Evolutionary conservation across 2,329 filamentous ascomycete species (phyloP), one percentile per base, ranked within the genome.

Genomic region (Cladosporium sp.): DNA sequence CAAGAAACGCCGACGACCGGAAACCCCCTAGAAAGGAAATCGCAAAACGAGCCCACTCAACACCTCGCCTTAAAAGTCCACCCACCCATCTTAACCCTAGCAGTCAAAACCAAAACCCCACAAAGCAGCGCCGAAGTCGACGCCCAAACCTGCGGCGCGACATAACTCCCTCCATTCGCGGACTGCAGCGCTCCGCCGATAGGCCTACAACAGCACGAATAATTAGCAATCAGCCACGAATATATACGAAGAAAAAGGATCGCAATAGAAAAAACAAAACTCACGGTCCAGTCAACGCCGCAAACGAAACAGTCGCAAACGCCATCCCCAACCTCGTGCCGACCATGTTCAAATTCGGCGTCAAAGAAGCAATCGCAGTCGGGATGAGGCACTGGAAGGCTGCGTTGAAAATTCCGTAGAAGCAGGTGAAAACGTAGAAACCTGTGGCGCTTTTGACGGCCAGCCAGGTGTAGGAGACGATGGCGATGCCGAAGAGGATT

Each of bases 381-480:
- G 71, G 72, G 36, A 76, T 70, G 4, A 77, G 59, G 7, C 71
- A 69, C 50, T 77, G 73, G 20, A 73, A 70, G 0, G 68, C 69
- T 0, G 68, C 72, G 1, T 63, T 65, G n/a, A 69, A 64, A 35
- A 76, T 61, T 0, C 74, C 75, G 50, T 75, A 75, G 30, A 73
- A 56, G 3, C 69, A 62, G 0, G 70, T 68, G 56, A 72, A 78
- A 0, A 57, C 65, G 53, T 73, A 75, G 0, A 77, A 54, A 0
- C 69, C 68, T 7, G 57, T 54, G 7, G 58, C 47, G 11, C 54
- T 64, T 12, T 59, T 43, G 1, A 85, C 78, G 0, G 71, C 74
- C 3, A 75, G 70, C 82, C 83, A 86, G 51, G 71, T 71, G 60
- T 75, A 83, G 8, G 79, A 61, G n/a, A 78, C 62, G 12, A 77